Evolutionary conservation across 345 rosid genomes (phyloP).

Genomic region (Chamaenerion angustifolium): DNA sequence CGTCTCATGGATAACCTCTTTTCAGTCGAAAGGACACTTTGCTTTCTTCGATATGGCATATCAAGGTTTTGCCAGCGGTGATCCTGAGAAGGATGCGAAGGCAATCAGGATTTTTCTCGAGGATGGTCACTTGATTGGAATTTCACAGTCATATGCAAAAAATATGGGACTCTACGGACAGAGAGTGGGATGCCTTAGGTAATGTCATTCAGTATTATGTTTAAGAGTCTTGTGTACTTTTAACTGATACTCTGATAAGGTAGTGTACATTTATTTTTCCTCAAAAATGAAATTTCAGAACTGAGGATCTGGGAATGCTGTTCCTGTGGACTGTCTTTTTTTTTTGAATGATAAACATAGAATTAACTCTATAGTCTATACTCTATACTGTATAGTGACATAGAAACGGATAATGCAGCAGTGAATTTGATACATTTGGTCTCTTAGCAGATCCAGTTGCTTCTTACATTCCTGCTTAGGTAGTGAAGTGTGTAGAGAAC

Average conservation of each 20-base stretch:
- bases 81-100: slow-evolving; percentile 90
- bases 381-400: too few species aligned
- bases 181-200: slow-evolving; percentile 97
- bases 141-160: slow-evolving; percentile 90
- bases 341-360: too few species aligned
- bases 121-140: slow-evolving; percentile 85
- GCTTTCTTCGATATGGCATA: slow-evolving; percentile 97
- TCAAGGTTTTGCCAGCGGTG: slow-evolving; percentile 98
- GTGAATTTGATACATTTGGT: too few species aligned
- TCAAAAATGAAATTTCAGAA: too few species aligned
- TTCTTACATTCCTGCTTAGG: not conserved
- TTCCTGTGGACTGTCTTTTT: too few species aligned
- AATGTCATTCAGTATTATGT: slow-evolving; percentile 5
- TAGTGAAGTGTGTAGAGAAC: not conserved
- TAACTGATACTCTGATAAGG: too few species aligned
- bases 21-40: slow-evolving; percentile 72
- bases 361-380: not conserved
- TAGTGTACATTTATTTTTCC: too few species aligned
- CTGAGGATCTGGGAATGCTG: too few species aligned
- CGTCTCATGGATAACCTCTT: slow-evolving; percentile 9
- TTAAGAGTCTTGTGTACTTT: too few species aligned
- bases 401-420: too few species aligned
- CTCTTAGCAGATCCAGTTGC: not conserved
- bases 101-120: slow-evolving; percentile 83
- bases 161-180: slow-evolving; percentile 99